A percentile compares a stretch with the other conserved stretches of the same genome.
Evolutionary conservation across 306 rosid genomes (phyloP).

Genomic region (Gynostemma pentaphyllum): DNA sequence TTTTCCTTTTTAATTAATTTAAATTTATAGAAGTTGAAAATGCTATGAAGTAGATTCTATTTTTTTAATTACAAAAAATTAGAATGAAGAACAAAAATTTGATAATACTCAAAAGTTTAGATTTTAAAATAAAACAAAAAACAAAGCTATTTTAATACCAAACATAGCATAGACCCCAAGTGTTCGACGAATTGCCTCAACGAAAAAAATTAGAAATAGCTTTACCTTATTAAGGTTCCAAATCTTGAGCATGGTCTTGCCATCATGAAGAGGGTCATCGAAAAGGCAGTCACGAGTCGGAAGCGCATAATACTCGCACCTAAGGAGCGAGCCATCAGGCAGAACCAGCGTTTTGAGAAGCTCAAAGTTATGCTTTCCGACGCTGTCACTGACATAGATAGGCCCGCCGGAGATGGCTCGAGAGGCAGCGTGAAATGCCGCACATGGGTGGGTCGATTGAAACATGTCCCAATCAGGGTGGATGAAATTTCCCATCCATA

Average conservation of each 20-base stretch:
- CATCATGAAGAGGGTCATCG: conserved; percentile 82
- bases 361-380: conserved; percentile 74
- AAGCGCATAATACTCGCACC: conserved; percentile 70
- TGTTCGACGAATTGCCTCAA: too few relatives aligned
- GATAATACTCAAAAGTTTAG: too few relatives aligned
- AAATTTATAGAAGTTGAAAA: too few relatives aligned
- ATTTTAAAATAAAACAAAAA: too few relatives aligned
- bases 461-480: conserved; percentile 99
- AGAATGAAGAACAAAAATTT: too few relatives aligned
- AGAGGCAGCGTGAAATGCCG: conserved; percentile 88
- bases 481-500: conserved; percentile 97
- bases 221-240: conserved; percentile 92
- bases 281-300: conserved; percentile 82
- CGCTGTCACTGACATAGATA: conserved; percentile 65
- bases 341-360: conserved; percentile 53
- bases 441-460: conserved; percentile 90
- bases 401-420: conserved; percentile 97
- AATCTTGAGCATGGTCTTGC: conserved; percentile 82
- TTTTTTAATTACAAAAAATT: too few relatives aligned
- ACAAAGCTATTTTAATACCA: too few relatives aligned
- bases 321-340: conserved; percentile 85
- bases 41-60: too few relatives aligned
- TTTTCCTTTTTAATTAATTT: too few relatives aligned
- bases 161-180: too few relatives aligned
- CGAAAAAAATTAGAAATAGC: background rate